Conservation (phyloP, 495 filamentous ascomycete species). For the Staphylotrichum longicolle region DNA sequence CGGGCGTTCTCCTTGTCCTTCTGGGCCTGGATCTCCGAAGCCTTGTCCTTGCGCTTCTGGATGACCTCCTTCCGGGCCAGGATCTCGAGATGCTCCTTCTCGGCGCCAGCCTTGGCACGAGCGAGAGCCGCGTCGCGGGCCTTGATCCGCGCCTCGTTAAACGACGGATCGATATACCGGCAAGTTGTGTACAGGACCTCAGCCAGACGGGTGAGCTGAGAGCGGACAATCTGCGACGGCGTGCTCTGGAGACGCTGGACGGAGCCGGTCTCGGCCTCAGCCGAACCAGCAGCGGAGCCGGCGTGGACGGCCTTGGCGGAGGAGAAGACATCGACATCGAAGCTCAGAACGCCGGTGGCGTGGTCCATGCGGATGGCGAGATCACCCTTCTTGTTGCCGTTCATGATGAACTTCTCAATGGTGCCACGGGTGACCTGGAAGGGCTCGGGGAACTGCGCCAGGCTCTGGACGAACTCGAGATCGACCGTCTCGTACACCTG, state of each 20-base stretch:
- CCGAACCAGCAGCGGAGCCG: constrained; percentile 81
- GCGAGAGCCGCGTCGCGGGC: constrained; percentile 77
- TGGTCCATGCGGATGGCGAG: constrained; percentile 95
- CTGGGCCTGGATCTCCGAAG: constrained; percentile 75
- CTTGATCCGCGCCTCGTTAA: constrained; percentile 72
- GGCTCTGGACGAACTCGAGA: constrained; percentile 86
- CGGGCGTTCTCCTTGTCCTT: constrained; percentile 91
- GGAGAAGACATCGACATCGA: constrained; percentile 97
- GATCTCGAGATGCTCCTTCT: constrained; percentile 87
- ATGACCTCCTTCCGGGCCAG: constrained; percentile 86
- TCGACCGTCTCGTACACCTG: constrained; percentile 99
- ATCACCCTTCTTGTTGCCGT: constrained; percentile 99
- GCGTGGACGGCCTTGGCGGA: constrained; percentile 90
- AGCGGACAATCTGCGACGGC: constrained; percentile 94
- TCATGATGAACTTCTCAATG: constrained; percentile 99
- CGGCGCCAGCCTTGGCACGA: constrained; percentile 78
- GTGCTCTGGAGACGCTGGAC: constrained; percentile 96
- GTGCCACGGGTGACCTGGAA: constrained; percentile 89
- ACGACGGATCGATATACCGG: constrained; percentile 88
- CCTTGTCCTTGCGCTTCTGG: constrained; percentile 93
- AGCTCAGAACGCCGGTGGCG: constrained; percentile 88
- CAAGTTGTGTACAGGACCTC: constrained; percentile 90
- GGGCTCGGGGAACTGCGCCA: constrained; percentile 94
- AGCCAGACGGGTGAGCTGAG: constrained; percentile 86
- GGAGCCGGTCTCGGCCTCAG: constrained; percentile 78